Evolutionary conservation across 2,329 filamentous ascomycete species (phyloP), one percentile per base, ranked within the genome.

Genomic region (Aspergillus neotritici): DNA sequence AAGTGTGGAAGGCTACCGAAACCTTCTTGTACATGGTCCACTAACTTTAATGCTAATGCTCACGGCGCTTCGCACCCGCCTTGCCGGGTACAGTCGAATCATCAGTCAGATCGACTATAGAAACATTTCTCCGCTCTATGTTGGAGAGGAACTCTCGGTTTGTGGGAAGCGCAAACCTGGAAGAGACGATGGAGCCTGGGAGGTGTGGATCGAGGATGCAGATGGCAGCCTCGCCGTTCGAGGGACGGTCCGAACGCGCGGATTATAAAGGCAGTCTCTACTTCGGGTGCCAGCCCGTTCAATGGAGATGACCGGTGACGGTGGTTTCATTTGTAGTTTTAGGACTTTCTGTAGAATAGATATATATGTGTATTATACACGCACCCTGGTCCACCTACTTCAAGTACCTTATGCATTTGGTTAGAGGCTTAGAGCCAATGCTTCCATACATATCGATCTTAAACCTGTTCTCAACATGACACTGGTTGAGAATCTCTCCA

Each of bases 1-100:
- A 31, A 70, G 78, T 10, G 71, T 82, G 10, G 93, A 97, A 64
- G 86, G 86, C 9, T 83, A 94, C 62, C 75, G 75, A 4, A 78
- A 82, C 47, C 72, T 88, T 17, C 75, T 97, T 12, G 86, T 97
- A 43, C 93, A 97, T 58, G 93, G 93, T 0, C 91, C 93, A 1
- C 71, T 98, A 41, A 82, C 80, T 1, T 75, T 94, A 32, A 83
- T 84, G 0, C 71, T 97, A 5, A 82, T 96, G 73, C 73, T 94
- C 30, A 78, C 80, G 12, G 74, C 84, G 4, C 64, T 94, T 16
- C 69, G 74, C 37, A 66, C 72, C n/a, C 76, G 85, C 51, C 55
- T 82, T 12, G 48, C 54, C 3, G 53, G 57, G 29, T 47, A 60
- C 8, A 58, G 62, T 4, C 50, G 59, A 11, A 54, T 43, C 33